phyloP scores from a whole-genome alignment of 306 rosid species.

The Leucaena leucocephala region DNA sequence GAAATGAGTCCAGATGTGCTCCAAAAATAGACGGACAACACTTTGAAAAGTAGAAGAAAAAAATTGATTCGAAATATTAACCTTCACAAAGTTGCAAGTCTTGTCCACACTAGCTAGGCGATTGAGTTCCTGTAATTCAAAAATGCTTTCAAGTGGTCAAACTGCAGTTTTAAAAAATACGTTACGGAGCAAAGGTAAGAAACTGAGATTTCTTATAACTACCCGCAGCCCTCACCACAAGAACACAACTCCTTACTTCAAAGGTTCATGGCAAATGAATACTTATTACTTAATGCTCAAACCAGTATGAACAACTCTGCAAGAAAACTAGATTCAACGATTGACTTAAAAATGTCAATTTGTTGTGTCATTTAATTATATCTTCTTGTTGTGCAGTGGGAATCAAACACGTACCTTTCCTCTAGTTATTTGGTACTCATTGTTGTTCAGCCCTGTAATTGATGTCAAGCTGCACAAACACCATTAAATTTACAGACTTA shows the following conservation, averaged over 20 bases:
- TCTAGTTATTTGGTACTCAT: constrained; percentile 89
- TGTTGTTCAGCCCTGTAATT: constrained; percentile 87
- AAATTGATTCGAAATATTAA: constrained; percentile 39
- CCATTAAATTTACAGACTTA: constrained; percentile 6
- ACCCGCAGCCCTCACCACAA: background rate
- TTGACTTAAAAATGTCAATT: background rate
- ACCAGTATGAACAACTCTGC: background rate
- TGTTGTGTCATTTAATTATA: constrained; percentile 16
- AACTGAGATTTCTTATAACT: background rate
- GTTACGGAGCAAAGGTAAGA: background rate
- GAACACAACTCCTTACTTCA: background rate
- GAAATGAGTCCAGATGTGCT: background rate
- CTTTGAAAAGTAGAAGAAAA: constrained; percentile 9
- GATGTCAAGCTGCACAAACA: constrained; percentile 63
- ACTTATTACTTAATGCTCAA: background rate
- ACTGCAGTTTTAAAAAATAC: background rate
- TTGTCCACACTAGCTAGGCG: constrained; percentile 64
- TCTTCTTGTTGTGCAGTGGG: background rate
- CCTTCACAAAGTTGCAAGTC: constrained; percentile 83
- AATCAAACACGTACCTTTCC: constrained; percentile 65
- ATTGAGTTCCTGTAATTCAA: constrained; percentile 67
- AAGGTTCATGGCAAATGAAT: background rate
- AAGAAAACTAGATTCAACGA: constrained; percentile 11
- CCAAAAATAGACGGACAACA: constrained; percentile 3
- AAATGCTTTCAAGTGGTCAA: constrained; percentile 7